A percentile compares a stretch with the other conserved stretches of the same genome.
Conservation (phyloP, 768 basidiomycete genomes). For the Auricularia heimuer region DNA sequence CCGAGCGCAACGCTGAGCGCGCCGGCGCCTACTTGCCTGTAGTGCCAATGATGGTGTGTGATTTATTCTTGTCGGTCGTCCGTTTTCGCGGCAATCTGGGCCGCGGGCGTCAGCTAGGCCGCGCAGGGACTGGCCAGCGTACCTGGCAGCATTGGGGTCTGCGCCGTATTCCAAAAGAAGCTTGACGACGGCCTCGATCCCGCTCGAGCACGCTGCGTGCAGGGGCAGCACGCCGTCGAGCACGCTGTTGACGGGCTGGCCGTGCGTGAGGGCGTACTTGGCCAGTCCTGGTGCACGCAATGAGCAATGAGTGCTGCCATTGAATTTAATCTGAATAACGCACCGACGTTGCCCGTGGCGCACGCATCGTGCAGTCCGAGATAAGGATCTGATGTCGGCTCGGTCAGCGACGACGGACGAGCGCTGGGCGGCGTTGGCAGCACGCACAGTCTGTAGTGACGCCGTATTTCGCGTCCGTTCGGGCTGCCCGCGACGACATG, state of each 20-base stretch:
- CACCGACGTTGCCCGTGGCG: constrained; percentile 61
- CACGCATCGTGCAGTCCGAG: constrained; percentile 36
- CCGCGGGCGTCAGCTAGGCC: neutral
- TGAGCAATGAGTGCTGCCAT: neutral
- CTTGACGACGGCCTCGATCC: constrained; percentile 78
- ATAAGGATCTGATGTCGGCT: constrained; percentile 17
- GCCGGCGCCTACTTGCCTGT: neutral
- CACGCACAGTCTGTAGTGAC: neutral
- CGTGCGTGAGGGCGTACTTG: constrained; percentile 84
- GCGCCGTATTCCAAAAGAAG: constrained; percentile 88
- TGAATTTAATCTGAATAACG: constrained; percentile 7
- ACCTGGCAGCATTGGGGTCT: constrained; percentile 97
- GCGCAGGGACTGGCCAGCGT: constrained; percentile 14
- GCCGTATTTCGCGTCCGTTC: neutral
- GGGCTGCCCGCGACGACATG: neutral
- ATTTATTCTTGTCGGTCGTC: constrained; percentile 47
- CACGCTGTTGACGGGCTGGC: constrained; percentile 93
- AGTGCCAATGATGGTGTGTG: neutral
- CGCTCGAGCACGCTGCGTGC: constrained; percentile 89
- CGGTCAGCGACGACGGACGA: neutral
- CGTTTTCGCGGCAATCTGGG: constrained; percentile 63
- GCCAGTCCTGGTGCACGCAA: constrained; percentile 45
- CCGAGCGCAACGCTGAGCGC: neutral
- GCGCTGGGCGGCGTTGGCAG: neutral
- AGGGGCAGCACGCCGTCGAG: constrained; percentile 94